Conservation (phyloP, 2,329 filamentous ascomycete species). For the Monascus ruber region DNA sequence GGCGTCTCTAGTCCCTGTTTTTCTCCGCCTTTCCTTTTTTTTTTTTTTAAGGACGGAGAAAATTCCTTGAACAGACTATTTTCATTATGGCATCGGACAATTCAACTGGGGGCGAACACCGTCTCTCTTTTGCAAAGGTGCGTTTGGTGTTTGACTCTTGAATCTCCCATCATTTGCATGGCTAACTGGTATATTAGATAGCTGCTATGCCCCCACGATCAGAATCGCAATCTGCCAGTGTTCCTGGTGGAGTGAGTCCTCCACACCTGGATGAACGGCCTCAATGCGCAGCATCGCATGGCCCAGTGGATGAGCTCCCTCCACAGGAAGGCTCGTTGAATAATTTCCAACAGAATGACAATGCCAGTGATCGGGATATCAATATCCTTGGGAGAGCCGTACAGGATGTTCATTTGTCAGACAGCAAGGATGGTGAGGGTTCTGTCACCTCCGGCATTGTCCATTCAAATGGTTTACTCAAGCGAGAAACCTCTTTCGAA, state of each 20-base stretch:
- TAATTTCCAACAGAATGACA: slow-evolving; percentile 8
- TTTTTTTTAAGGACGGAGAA: slow-evolving; percentile 3
- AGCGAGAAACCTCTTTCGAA: slow-evolving; percentile 28
- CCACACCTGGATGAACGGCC: slow-evolving; percentile 9
- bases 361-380: slow-evolving; percentile 13
- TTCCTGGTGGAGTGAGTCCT: slow-evolving; percentile 16
- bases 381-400: slow-evolving; percentile 23
- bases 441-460: slow-evolving; percentile 16
- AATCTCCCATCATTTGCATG: neutral
- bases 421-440: slow-evolving; percentile 14
- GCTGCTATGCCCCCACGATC: slow-evolving; percentile 30
- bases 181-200: slow-evolving; percentile 24
- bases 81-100: slow-evolving; percentile 21
- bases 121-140: slow-evolving; percentile 68
- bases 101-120: slow-evolving; percentile 14
- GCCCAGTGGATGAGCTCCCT: slow-evolving; percentile 8
- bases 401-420: slow-evolving; percentile 20
- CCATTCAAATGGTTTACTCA: slow-evolving; percentile 18
- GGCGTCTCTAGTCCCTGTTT: no score
- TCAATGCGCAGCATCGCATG: slow-evolving; percentile 10
- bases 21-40: slow-evolving; percentile 8
- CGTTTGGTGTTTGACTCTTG: slow-evolving; percentile 11
- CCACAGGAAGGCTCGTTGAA: slow-evolving; percentile 7
- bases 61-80: neutral
- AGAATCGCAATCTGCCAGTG: slow-evolving; percentile 13